A percentile compares a stretch with the other conserved stretches of the same genome.
Conservation (phyloP, 495 filamentous ascomycete species). For the Parachaetomium inaequale region DNA sequence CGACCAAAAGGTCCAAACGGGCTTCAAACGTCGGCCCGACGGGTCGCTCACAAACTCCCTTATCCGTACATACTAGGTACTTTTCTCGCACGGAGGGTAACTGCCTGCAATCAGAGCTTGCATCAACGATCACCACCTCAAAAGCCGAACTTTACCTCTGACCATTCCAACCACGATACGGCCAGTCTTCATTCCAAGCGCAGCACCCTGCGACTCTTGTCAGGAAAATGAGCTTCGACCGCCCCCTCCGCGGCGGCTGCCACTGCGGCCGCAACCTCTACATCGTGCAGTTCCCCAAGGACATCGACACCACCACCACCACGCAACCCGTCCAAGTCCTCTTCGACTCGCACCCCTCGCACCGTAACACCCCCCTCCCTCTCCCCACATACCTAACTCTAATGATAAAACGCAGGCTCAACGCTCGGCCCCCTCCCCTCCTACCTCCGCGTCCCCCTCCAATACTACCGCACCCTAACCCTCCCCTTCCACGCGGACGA, state of each 20-base stretch:
- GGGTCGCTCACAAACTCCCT: too few species aligned
- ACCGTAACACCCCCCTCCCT: constrained; percentile 50
- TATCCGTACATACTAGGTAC: too few species aligned
- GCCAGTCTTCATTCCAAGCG: not conserved
- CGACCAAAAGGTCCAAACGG: too few species aligned
- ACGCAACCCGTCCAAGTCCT: constrained; percentile 56
- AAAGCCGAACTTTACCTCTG: not conserved
- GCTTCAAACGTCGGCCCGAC: too few species aligned
- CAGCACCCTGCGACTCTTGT: not conserved
- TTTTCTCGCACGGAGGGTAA: too few species aligned
- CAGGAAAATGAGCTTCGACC: constrained; percentile 43
- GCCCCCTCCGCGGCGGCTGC: constrained; percentile 68
- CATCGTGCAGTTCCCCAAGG: constrained; percentile 60
- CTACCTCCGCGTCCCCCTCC: constrained; percentile 75
- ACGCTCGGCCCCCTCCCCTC: constrained; percentile 66
- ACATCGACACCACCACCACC: constrained; percentile 40
- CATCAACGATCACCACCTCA: not conserved
- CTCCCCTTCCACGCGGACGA: constrained; percentile 75
- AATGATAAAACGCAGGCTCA: constrained; percentile 48
- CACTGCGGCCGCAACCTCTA: constrained; percentile 84
- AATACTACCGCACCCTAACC: constrained; percentile 68
- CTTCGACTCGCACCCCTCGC: constrained; percentile 61
- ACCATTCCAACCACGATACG: too few species aligned
- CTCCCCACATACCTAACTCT: not conserved
- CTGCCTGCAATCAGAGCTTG: too few species aligned